These are phyloP conservation scores for Phlebopus sp. DNA, from an alignment of 1,284 basidiomycete genomes.

Conservation along the genomic window DNA sequence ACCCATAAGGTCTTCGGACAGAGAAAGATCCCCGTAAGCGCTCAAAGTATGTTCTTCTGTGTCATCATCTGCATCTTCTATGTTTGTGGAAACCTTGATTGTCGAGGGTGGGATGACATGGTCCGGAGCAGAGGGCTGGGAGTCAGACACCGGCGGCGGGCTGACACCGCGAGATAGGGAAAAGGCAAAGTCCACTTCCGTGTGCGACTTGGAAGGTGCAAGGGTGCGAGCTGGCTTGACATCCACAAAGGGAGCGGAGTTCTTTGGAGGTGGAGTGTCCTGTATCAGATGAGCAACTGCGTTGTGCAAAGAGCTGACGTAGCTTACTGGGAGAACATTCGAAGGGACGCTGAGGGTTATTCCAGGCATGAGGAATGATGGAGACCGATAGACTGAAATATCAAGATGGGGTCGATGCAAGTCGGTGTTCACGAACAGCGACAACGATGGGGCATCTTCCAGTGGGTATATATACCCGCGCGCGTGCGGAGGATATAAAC, in stretches of 20 bases:
- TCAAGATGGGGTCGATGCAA: too few relatives aligned
- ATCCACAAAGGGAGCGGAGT: neutral
- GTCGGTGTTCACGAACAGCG: too few relatives aligned
- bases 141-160: neutral
- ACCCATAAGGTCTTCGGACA: slow-evolving; percentile 15
- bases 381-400: neutral
- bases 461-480: slow-evolving; percentile 18
- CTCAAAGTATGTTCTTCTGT: slow-evolving; percentile 27
- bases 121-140: neutral
- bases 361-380: too few relatives aligned
- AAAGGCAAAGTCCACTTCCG: neutral
- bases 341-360: neutral
- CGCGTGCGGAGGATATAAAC: slow-evolving; percentile 6
- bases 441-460: neutral
- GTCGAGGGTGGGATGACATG: neutral
- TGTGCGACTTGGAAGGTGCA: neutral
- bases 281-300: slow-evolving; percentile 5
- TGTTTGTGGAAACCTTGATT: slow-evolving; percentile 4
- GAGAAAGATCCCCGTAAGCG: slow-evolving; percentile 27
- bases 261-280: slow-evolving; percentile 9
- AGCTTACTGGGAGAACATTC: slow-evolving; percentile 12
- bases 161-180: neutral
- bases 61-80: slow-evolving; percentile 11
- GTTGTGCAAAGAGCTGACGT: too few relatives aligned
- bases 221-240: neutral